Percentiles rank a stretch among this genome's conserved stretches.
Conservation (phyloP, 2,329 filamentous ascomycete species). For the Cercospora citrullina region DNA sequence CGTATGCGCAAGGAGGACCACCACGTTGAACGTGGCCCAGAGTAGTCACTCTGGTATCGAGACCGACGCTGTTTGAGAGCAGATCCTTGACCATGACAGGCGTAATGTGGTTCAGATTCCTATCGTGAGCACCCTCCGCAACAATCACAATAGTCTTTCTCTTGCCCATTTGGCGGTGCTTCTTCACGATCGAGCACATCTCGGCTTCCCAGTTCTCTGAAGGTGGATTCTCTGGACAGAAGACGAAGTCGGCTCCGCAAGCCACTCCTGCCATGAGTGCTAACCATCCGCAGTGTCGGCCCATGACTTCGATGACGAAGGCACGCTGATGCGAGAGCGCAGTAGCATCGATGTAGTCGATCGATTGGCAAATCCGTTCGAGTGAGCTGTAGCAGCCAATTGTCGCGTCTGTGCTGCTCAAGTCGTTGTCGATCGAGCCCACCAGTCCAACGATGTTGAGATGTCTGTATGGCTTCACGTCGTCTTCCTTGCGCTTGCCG, state of each 20-base stretch:
- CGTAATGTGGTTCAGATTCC: slow-evolving; percentile 78
- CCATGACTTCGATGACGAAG: slow-evolving; percentile 99
- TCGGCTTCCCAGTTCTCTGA: slow-evolving; percentile 83
- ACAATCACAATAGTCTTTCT: slow-evolving; percentile 98
- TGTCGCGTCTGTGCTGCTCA: slow-evolving; percentile 94
- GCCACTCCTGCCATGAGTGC: slow-evolving; percentile 94
- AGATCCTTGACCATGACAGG: slow-evolving; percentile 81
- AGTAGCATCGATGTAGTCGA: slow-evolving; percentile 96
- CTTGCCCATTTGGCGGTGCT: slow-evolving; percentile 88
- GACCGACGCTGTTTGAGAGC: slow-evolving; percentile 73
- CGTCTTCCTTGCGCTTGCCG: slow-evolving; percentile 67
- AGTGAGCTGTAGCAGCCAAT: slow-evolving; percentile 96
- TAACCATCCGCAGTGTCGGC: slow-evolving; percentile 94
- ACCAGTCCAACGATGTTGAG: slow-evolving; percentile 96
- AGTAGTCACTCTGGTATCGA: slow-evolving; percentile 93
- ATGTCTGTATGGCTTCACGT: slow-evolving; percentile 74
- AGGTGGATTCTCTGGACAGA: slow-evolving; percentile 92
- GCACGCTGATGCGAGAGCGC: slow-evolving; percentile 91
- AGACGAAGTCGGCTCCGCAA: slow-evolving; percentile 93
- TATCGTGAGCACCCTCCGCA: slow-evolving; percentile 89
- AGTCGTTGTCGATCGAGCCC: slow-evolving; percentile 97
- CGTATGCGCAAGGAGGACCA: slow-evolving; percentile 87
- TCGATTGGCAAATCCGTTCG: slow-evolving; percentile 87
- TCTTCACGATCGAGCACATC: slow-evolving; percentile 73
- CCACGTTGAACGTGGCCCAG: slow-evolving; percentile 97